phyloP scores from a whole-genome alignment of 2,329 filamentous ascomycete genomes.

The Colletotrichum viniferum region DNA sequence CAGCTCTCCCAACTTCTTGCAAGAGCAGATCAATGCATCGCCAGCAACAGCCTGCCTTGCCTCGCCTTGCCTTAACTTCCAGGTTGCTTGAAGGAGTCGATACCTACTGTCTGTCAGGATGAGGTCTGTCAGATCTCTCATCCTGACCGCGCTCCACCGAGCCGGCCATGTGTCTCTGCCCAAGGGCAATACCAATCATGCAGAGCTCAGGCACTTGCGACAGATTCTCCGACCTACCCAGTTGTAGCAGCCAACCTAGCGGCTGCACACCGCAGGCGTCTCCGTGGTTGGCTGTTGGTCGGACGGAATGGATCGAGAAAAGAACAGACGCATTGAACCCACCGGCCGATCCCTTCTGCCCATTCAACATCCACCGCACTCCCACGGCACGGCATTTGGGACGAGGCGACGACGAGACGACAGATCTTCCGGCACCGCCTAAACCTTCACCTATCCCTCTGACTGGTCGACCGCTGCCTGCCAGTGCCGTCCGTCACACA shows the following conservation, averaged over 20 bases:
- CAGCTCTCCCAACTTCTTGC: background rate
- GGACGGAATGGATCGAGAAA: background rate
- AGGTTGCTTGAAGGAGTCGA: background rate
- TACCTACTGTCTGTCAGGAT: background rate
- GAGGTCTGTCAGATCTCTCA: background rate
- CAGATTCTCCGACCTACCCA: background rate
- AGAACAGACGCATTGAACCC: background rate
- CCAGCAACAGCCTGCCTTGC: background rate
- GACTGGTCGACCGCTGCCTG: background rate
- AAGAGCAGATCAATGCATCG: conserved; percentile 3
- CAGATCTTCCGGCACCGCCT: background rate
- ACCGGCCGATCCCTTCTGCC: background rate
- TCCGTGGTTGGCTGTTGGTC: background rate
- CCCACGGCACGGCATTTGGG: background rate
- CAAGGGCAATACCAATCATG: background rate
- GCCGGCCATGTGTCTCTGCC: conserved; percentile 17
- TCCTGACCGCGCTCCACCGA: background rate
- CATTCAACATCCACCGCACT: background rate
- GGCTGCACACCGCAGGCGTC: background rate
- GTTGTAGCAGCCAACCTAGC: background rate
- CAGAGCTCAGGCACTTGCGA: conserved; percentile 9
- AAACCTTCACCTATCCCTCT: background rate
- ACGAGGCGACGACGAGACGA: background rate
- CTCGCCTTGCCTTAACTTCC: background rate
- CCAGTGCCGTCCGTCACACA: background rate